A percentile compares a stretch with the other conserved stretches of the same genome.
Conservation (phyloP, 2,329 filamentous ascomycete genomes). For the Calcarisporium arbuscula region DNA sequence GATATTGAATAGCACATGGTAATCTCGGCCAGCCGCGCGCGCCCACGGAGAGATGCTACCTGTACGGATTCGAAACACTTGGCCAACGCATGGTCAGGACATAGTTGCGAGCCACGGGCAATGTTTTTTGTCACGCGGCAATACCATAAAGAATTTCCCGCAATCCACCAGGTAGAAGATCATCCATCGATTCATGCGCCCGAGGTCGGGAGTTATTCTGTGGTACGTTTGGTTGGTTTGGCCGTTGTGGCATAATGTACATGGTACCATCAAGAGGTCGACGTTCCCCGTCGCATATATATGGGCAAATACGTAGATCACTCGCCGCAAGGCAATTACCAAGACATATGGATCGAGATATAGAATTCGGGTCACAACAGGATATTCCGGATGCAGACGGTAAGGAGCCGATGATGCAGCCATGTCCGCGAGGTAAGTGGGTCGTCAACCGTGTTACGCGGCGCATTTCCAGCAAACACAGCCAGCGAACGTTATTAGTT, state of each 20-base stretch:
- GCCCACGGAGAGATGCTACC: too few relatives aligned
- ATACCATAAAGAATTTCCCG: slow-evolving; percentile 5
- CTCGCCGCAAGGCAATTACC: not conserved
- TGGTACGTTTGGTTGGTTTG: slow-evolving; percentile 1
- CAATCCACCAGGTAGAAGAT: not conserved
- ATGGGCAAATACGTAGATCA: not conserved
- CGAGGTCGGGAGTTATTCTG: not conserved
- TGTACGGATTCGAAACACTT: too few relatives aligned
- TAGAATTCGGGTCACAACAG: too few relatives aligned
- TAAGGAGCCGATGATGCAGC: not conserved
- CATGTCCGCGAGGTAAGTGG: not conserved
- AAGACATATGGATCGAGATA: not conserved
- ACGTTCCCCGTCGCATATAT: not conserved
- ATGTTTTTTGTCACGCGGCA: slow-evolving; percentile 5
- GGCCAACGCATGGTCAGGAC: too few relatives aligned
- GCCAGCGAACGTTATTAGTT: not conserved
- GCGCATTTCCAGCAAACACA: not conserved
- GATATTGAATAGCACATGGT: too few relatives aligned
- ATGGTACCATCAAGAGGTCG: not conserved
- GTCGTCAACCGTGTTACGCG: too few relatives aligned
- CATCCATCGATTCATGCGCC: not conserved
- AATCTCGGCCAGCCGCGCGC: too few relatives aligned
- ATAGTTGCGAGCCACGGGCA: slow-evolving; percentile 1
- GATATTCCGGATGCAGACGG: too few relatives aligned
- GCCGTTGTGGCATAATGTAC: slow-evolving; percentile 1